phyloP scores from a whole-genome alignment of 805 yeast species.

The Zygosaccharomyces lentus region DNA sequence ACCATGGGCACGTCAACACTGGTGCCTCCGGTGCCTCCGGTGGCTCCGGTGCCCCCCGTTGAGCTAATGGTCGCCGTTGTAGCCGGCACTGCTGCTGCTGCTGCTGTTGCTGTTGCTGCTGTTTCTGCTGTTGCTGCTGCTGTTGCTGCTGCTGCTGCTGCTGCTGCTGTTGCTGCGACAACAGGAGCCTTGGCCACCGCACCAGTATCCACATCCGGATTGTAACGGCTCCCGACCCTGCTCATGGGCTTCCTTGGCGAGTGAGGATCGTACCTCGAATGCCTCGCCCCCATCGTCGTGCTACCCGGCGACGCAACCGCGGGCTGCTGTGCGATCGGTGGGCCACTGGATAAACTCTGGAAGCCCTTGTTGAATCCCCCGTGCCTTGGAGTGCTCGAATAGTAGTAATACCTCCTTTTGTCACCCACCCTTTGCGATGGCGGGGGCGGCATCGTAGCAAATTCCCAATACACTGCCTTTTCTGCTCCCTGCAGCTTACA shows the following conservation, averaged over 20 bases:
- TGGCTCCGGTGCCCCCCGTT: background rate
- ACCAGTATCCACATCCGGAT: slow-evolving; percentile 19
- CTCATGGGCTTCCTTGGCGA: slow-evolving; percentile 18
- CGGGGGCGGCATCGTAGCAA: slow-evolving; percentile 14
- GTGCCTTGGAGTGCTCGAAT: slow-evolving; percentile 27
- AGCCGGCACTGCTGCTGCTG: background rate
- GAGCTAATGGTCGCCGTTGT: background rate
- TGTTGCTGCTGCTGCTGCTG: background rate
- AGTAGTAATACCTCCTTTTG: slow-evolving; percentile 32
- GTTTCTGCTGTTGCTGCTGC: background rate
- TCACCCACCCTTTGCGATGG: slow-evolving; percentile 20
- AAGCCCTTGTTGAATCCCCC: slow-evolving; percentile 16
- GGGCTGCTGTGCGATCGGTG: slow-evolving; percentile 4
- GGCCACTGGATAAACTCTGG: slow-evolving; percentile 1
- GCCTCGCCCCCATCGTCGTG: slow-evolving; percentile 11
- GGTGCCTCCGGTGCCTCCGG: background rate
- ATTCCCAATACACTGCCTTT: background rate
- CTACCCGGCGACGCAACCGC: background rate
- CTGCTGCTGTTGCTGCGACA: background rate
- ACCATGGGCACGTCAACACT: background rate
- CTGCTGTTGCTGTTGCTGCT: too few species aligned
- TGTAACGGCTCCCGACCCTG: slow-evolving; percentile 27
- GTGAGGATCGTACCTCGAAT: slow-evolving; percentile 31
- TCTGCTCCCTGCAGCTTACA: background rate
- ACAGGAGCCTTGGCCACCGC: background rate